Conservation (phyloP, 371 early-diverging fungal species). For the Furculomyces boomerangus region DNA sequence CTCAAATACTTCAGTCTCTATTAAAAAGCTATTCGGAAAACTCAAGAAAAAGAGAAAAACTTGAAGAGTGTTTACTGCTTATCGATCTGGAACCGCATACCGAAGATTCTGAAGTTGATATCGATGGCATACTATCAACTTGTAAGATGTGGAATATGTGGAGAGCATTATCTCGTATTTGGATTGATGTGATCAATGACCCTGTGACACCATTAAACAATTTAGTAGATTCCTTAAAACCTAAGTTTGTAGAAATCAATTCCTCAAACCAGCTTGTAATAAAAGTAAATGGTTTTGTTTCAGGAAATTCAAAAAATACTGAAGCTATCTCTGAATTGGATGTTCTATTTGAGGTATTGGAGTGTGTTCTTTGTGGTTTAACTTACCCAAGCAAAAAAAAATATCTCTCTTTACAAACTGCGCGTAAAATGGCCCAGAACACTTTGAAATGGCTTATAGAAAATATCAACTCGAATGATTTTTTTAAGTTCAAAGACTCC, state of each 20-base stretch:
- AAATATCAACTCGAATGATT: not conserved
- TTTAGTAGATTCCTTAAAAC: not conserved
- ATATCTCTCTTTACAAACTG: not conserved
- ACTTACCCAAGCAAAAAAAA: not conserved
- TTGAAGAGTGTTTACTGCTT: constrained; percentile 15
- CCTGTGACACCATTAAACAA: not conserved
- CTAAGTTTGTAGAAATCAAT: not conserved
- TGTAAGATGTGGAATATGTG: constrained; percentile 18
- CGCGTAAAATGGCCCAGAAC: not conserved
- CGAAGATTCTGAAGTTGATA: constrained; percentile 14
- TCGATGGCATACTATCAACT: constrained; percentile 17
- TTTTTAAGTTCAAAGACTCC: too few relatives aligned
- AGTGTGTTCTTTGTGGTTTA: not conserved
- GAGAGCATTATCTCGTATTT: constrained; percentile 23
- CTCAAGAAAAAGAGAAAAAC: constrained; percentile 8
- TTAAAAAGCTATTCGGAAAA: constrained; percentile 11
- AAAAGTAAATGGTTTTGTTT: too few relatives aligned
- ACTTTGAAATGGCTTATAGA: not conserved
- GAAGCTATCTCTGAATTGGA: not conserved
- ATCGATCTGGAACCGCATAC: constrained; percentile 6
- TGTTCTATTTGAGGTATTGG: not conserved
- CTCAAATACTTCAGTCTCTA: constrained; percentile 16
- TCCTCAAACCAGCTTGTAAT: too few relatives aligned
- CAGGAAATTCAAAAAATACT: too few relatives aligned
- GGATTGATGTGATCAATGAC: constrained; percentile 19